Evolutionary conservation across 2,329 filamentous ascomycete genomes (phyloP).

Genomic region (Exophiala viscosa): DNA sequence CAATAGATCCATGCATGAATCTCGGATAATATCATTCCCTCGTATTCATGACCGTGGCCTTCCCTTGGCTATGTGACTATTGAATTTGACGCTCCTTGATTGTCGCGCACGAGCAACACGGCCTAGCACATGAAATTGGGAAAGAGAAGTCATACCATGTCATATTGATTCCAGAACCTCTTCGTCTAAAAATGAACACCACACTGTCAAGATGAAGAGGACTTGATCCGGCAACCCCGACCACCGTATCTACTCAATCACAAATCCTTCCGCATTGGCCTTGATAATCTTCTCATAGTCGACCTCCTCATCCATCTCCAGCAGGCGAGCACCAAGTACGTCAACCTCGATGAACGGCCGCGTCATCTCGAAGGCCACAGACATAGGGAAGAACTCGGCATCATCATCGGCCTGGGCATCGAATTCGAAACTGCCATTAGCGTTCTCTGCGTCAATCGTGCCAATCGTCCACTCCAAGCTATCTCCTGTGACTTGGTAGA

Average conservation of each 20-base stretch:
- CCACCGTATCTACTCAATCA: constrained; percentile 39
- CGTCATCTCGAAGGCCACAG: constrained; percentile 79
- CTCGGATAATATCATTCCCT: no score
- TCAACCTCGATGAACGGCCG: constrained; percentile 88
- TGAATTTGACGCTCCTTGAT: no score
- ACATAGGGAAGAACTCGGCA: constrained; percentile 98
- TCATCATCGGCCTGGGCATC: constrained; percentile 85
- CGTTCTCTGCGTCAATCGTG: constrained; percentile 74
- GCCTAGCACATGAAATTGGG: no score
- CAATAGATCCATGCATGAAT: no score
- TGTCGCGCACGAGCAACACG: no score
- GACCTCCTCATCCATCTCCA: constrained; percentile 45
- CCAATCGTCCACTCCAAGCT: constrained; percentile 93
- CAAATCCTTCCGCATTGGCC: constrained; percentile 43
- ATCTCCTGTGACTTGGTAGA: constrained; percentile 90
- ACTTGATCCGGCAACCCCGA: neutral
- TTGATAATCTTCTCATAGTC: constrained; percentile 45
- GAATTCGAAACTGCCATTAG: constrained; percentile 88
- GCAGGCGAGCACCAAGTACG: constrained; percentile 52
- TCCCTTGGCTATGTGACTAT: no score
- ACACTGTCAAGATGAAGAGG: no score
- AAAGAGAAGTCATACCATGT: no score
- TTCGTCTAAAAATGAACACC: no score
- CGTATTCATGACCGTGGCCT: no score
- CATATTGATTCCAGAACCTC: no score